Conservation (phyloP, 192 early-diverging fungal genomes). For the Chytriomyces sp. region DNA sequence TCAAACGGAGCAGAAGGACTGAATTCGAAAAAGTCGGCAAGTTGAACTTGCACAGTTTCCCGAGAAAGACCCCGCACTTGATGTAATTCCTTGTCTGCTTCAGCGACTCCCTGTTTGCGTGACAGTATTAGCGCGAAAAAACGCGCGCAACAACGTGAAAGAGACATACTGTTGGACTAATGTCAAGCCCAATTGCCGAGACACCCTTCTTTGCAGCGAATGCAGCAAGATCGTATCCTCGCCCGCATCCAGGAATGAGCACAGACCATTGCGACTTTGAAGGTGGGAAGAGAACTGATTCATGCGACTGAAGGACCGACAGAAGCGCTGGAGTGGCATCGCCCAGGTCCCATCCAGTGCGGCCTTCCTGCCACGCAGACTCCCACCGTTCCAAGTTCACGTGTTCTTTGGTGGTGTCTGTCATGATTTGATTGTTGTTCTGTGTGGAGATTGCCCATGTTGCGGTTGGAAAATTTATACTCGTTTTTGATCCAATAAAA, state of each 20-base stretch:
- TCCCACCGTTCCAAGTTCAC: constrained; percentile 5
- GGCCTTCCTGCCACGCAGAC: constrained; percentile 14
- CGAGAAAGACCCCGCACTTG: neutral
- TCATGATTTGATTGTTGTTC: too few relatives aligned
- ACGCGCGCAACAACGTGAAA: neutral
- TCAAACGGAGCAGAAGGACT: neutral
- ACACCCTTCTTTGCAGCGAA: constrained; percentile 60
- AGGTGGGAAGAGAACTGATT: neutral
- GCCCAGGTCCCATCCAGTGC: constrained; percentile 28
- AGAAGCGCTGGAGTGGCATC: constrained; percentile 17
- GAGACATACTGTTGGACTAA: neutral
- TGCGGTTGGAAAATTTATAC: too few relatives aligned
- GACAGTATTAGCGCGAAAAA: neutral
- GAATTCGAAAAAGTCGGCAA: constrained; percentile 20
- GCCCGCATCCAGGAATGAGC: constrained; percentile 46
- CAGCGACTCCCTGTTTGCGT: constrained; percentile 7
- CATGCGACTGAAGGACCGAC: neutral
- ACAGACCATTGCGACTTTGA: neutral
- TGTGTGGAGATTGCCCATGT: neutral
- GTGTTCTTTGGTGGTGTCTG: neutral
- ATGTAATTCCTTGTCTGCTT: neutral
- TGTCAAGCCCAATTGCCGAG: neutral
- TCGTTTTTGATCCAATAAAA: too few relatives aligned
- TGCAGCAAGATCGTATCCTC: constrained; percentile 77
- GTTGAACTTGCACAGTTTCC: neutral